phyloP scores from a whole-genome alignment of 2,329 filamentous ascomycete species.

The Sphaerulina musiva region DNA sequence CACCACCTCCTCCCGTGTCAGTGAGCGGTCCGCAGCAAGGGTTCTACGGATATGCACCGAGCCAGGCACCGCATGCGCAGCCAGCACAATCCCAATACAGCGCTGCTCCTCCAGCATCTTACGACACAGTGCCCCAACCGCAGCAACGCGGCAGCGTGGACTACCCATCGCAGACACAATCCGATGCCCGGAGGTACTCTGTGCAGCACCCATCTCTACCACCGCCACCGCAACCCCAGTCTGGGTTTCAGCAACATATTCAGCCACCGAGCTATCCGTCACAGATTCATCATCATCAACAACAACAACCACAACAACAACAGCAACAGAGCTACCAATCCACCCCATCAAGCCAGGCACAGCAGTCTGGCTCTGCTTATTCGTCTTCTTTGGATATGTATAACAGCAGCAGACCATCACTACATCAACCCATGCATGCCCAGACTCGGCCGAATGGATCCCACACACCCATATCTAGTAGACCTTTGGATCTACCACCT shows the following conservation, averaged over 20 bases:
- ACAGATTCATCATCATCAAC: slow-evolving; percentile 17
- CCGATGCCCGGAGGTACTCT: slow-evolving; percentile 39
- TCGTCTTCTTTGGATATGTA: slow-evolving; percentile 21
- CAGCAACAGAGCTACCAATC: slow-evolving; percentile 29
- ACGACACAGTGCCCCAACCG: slow-evolving; percentile 23
- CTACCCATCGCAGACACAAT: slow-evolving; percentile 30
- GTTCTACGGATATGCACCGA: slow-evolving; percentile 37
- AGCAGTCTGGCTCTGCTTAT: slow-evolving; percentile 19
- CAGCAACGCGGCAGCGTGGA: slow-evolving; percentile 37
- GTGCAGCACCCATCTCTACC: slow-evolving; percentile 35
- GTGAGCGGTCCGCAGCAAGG: slow-evolving; percentile 32
- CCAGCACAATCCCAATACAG: slow-evolving; percentile 36
- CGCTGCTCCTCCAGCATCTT: slow-evolving; percentile 25
- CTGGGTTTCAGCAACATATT: not conserved
- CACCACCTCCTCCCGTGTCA: slow-evolving; percentile 21
- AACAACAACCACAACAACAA: slow-evolving; percentile 16
- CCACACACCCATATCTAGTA: slow-evolving; percentile 19
- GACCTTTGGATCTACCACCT: slow-evolving; percentile 35
- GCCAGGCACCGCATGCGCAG: slow-evolving; percentile 31
- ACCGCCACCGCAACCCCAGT: slow-evolving; percentile 29
- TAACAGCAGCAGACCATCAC: slow-evolving; percentile 19
- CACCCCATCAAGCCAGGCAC: slow-evolving; percentile 17
- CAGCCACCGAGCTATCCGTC: slow-evolving; percentile 17
- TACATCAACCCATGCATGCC: slow-evolving; percentile 25
- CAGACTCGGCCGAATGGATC: slow-evolving; percentile 22